These are phyloP conservation scores for Seiridium unicorne DNA, from an alignment of 2,329 filamentous ascomycete species.

Conservation along the genomic window DNA sequence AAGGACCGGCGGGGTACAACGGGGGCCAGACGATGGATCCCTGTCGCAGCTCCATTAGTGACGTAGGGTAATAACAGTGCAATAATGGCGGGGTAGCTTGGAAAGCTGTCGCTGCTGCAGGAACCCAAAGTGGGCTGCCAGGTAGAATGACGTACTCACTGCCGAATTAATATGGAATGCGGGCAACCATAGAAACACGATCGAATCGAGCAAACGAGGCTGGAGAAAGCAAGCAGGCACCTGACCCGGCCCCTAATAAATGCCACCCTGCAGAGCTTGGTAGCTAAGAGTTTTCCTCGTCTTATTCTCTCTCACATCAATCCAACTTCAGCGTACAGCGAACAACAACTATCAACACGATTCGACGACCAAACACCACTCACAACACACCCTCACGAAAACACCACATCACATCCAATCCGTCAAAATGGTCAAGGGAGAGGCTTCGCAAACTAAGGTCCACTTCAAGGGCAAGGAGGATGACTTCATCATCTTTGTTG, in stretches of 20 bases:
- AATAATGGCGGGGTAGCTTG: conserved; percentile 5
- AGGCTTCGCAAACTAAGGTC: conserved; percentile 71
- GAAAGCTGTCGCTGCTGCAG: not conserved
- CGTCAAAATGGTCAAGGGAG: conserved; percentile 67
- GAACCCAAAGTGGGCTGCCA: not conserved
- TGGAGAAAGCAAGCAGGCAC: not conserved
- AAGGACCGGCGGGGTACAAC: not conserved
- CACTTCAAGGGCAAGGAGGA: conserved; percentile 74
- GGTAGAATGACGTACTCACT: not conserved
- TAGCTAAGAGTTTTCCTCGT: not conserved
- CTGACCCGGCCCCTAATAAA: not conserved
- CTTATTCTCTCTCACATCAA: not conserved
- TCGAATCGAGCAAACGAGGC: not conserved
- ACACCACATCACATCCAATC: conserved; percentile 9
- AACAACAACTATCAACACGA: conserved; percentile 2
- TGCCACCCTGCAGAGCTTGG: not conserved
- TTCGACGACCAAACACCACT: conserved; percentile 4
- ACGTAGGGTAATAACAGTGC: conserved; percentile 1
- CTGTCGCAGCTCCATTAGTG: not conserved
- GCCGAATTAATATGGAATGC: conserved; percentile 2
- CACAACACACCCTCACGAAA: not conserved
- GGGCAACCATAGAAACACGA: not conserved
- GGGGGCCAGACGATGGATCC: not conserved
- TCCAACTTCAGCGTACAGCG: not conserved
- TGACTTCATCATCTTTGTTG: conserved; percentile 60